Percentiles rank a stretch among this genome's conserved stretches.
Evolutionary conservation across 2,329 filamentous ascomycete species (phyloP).

Genomic region (Paraphaeosphaeria minitans): DNA sequence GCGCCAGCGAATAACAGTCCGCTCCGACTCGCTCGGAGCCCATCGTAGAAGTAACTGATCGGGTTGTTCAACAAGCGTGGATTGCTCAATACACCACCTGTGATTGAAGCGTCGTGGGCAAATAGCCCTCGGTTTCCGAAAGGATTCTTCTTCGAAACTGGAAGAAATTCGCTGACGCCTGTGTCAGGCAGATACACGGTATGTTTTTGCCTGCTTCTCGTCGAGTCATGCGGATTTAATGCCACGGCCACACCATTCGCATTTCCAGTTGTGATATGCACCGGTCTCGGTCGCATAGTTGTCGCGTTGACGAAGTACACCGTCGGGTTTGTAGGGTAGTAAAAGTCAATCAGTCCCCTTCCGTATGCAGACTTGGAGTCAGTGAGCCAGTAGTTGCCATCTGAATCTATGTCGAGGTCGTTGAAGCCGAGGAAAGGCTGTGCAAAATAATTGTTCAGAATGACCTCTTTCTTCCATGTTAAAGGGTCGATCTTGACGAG

Average conservation of each 20-base stretch:
- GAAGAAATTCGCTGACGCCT: slow-evolving; percentile 14
- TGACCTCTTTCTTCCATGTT: slow-evolving; percentile 10
- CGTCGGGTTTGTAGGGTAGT: slow-evolving; percentile 14
- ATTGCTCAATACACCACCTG: slow-evolving; percentile 15
- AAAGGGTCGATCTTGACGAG: slow-evolving; percentile 16
- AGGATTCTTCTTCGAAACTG: slow-evolving; percentile 13
- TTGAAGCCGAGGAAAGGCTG: slow-evolving; percentile 20
- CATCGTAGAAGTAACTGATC: slow-evolving; percentile 18
- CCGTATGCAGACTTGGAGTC: slow-evolving; percentile 19
- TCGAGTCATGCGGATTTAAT: background rate
- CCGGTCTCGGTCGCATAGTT: slow-evolving; percentile 17
- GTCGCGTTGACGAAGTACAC: slow-evolving; percentile 19
- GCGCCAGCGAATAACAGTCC: slow-evolving; percentile 18
- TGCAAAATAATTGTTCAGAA: slow-evolving; percentile 19
- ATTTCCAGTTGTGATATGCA: slow-evolving; percentile 19
- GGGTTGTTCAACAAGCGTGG: slow-evolving; percentile 19
- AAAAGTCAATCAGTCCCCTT: slow-evolving; percentile 16
- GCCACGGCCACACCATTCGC: slow-evolving; percentile 18
- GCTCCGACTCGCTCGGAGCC: slow-evolving; percentile 13
- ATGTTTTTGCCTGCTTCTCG: background rate
- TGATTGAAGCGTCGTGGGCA: slow-evolving; percentile 13
- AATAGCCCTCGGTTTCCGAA: slow-evolving; percentile 15
- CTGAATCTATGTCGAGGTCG: slow-evolving; percentile 18
- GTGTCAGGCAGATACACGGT: slow-evolving; percentile 16
- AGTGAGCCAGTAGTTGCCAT: slow-evolving; percentile 21